Conservation (phyloP, 2,329 filamentous ascomycete genomes). For the Paraphaeosphaeria minitans region DNA sequence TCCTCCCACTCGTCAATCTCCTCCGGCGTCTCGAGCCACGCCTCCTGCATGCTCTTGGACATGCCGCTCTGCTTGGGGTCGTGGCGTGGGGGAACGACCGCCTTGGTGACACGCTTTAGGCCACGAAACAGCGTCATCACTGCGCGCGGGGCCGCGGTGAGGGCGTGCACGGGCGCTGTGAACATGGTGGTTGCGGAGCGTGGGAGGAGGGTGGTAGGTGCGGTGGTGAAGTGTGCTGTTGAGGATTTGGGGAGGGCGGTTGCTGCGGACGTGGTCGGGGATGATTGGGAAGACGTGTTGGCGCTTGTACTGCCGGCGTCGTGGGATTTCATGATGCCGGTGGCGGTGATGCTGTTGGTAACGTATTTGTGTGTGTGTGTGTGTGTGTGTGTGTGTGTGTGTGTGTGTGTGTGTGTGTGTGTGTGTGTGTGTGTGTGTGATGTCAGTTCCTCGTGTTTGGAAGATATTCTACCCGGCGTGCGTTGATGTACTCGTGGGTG, state of each 20-base stretch:
- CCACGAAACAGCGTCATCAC: not conserved
- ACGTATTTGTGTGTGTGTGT: not conserved
- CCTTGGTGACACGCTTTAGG: not conserved
- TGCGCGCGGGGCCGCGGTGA: not conserved
- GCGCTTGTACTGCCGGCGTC: not conserved
- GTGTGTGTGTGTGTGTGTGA: not conserved
- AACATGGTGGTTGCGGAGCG: not conserved
- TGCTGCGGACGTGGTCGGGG: not conserved
- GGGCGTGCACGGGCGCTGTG: not conserved
- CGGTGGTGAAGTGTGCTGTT: not conserved
- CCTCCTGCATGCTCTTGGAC: not conserved
- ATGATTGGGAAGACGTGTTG: not conserved
- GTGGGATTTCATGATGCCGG: not conserved
- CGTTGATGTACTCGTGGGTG: too few species aligned
- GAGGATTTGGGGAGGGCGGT: not conserved
- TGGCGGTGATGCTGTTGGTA: not conserved
- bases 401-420: not conserved
- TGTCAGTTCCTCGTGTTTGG: not conserved
- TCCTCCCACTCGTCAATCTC: constrained; percentile 2
- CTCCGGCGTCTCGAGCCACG: not conserved
- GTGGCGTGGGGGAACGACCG: not conserved
- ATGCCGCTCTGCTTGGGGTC: not conserved
- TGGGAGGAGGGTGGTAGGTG: not conserved
- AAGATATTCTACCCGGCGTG: not conserved
- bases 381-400: not conserved